Evolutionary conservation across 768 basidiomycete genomes (phyloP).

Genomic region (Suillus occidentalis): DNA sequence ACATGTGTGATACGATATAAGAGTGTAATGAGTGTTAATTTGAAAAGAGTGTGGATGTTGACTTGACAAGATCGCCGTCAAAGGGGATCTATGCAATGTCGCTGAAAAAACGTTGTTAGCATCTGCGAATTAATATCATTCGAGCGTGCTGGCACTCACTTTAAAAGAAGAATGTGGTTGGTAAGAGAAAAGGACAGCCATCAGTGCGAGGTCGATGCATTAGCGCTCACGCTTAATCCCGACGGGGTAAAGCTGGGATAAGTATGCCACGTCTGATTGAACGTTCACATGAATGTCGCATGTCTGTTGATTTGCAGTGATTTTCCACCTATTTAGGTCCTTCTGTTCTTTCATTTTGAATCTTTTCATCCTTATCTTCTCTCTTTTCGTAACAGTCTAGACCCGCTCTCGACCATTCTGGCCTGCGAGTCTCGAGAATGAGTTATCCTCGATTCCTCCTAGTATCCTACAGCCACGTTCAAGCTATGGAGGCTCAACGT

Average conservation of each 20-base stretch:
- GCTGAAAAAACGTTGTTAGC: background rate
- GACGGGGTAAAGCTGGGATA: background rate
- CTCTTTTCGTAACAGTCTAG: background rate
- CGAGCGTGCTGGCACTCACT: background rate
- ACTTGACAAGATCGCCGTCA: conserved; percentile 2
- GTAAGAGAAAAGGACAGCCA: background rate
- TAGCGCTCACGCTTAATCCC: background rate
- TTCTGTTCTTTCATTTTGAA: background rate
- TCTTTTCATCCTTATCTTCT: background rate
- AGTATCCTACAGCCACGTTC: background rate
- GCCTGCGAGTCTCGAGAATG: background rate
- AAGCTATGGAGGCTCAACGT: background rate
- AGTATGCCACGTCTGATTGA: background rate
- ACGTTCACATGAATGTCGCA: background rate
- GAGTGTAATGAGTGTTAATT: conserved; percentile 25
- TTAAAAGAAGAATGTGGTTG: background rate
- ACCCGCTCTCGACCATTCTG: background rate
- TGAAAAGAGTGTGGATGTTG: conserved; percentile 30
- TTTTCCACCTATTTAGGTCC: conserved; percentile 1
- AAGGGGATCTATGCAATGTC: background rate
- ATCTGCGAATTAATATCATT: background rate
- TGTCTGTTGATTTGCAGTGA: background rate
- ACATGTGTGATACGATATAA: conserved; percentile 29
- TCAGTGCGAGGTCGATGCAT: background rate
- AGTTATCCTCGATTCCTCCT: background rate